Evolutionary conservation across 768 basidiomycete genomes (phyloP), one percentile per base, ranked within the genome.

Genomic region (Pulveroboletus frians): DNA sequence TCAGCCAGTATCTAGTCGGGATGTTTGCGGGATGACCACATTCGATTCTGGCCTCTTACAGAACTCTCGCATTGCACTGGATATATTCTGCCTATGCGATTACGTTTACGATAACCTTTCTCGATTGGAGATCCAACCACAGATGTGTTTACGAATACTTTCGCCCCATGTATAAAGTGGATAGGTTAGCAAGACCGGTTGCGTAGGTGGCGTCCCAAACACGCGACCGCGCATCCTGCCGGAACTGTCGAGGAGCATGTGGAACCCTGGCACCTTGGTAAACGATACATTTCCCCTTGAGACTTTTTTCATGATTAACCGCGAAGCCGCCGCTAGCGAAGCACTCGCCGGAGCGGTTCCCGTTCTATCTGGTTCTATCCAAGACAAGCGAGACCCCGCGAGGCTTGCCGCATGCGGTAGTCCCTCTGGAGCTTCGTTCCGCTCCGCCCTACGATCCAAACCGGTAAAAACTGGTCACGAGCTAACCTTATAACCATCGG

Each of bases 1-100:
- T 96, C 55, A 93, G 90, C 69, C 92, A 93, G 67, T 94, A 94
- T 66, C 77, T 96, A 38, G 93, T 96, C 50, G 92, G 90, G 56
- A 92, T 94, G 84, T 95, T 91, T 72, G 85, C 88, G 54, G 88
- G 83, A 57, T 86, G 63, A 72, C 38, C 44, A 44, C 49, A 50
- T 55, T 58, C 39, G 39, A 35, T 26, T 27, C 36, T 52, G 39
- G 51, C 45, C 39, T 47, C 31, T 49, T 36, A 26, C 36, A 43
- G 23, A 43, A 14, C 17, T 9, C 26, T 38, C 23, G 6, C 35
- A 46, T 26, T 32, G 35, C n/a, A 31, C 40, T 51, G 35, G 11
- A 44, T 50, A 46, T 51, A 54, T 53, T 49, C 21, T 47, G 43
- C 40, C 21, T 49, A 38, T 51, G 39, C 52, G 46, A 69, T 70